Evolutionary conservation across 768 basidiomycete species (phyloP), one percentile per base, ranked within the genome.

Genomic region (Holtermanniella nyarrowii): DNA sequence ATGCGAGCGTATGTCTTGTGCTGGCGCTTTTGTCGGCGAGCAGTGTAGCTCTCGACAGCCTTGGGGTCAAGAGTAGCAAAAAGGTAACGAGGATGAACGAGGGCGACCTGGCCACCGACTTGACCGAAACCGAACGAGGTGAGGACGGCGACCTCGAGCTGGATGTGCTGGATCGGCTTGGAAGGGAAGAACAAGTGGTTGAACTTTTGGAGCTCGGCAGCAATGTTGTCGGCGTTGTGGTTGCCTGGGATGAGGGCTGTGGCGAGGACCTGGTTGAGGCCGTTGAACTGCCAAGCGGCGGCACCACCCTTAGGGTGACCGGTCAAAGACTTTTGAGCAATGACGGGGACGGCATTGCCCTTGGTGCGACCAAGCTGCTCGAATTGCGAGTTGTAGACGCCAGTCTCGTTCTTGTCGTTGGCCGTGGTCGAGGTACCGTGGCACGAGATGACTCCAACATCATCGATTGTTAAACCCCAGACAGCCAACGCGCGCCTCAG

Each of bases 301-400:
- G 95, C 88, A 55, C 93, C 95, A 72, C 95, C 95, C 78, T 99
- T 99, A 11, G 93, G 84, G 69, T 99, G 93, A 55, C 95, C 95
- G 25, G 93, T 84, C 46, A 99, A 78, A 71, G 85, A 88, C 79
- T 99, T 99, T 73, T 97, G 95, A 2, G 95, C 89, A 72, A 97
- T 85, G 65, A 95, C 82, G 3, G 95, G 95, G 44, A 93, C 83
- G n/a, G 91, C 90, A 71, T 97, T 97, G 49, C 95, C 93, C 37
- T 83, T 81, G 5, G 88, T 87, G 56, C 95, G 88, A 39, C 82
- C 81, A 58, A 96, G 83, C 41, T 81, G 79, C n/a, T 79, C 81
- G 74, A 99, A 85, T 68, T 95, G 83, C 54, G 88, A 83, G 71
- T 97, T 90, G 87, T 93, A 97, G 50, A 96, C 90, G 58, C 82